phyloP scores from a whole-genome alignment of 345 rosid species.

The Microcos paniculata region DNA sequence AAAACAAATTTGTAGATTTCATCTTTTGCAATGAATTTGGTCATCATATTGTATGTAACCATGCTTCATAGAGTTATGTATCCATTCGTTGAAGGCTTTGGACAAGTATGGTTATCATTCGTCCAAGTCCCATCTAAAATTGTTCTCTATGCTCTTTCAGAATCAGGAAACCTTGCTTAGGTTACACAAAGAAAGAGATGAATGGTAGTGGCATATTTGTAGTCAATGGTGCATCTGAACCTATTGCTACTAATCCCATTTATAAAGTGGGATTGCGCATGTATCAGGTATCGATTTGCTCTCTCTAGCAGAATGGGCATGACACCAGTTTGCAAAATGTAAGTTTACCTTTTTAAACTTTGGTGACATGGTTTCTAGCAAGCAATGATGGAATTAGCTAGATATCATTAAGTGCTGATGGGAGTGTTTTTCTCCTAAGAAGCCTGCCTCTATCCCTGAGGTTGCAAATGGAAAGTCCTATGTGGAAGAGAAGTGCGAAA shows the following conservation, averaged over 20 bases:
- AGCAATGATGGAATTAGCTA: slow-evolving; percentile 75
- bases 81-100: not conserved
- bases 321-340: not conserved
- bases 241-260: slow-evolving; percentile 44
- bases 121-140: not conserved
- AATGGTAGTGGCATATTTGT: slow-evolving; percentile 82
- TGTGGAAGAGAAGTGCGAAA: too few species aligned
- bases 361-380: slow-evolving; percentile 38
- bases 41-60: too few species aligned
- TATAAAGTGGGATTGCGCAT: slow-evolving; percentile 56
- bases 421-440: slow-evolving; percentile 70
- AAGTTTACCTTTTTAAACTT: slow-evolving; percentile 9
- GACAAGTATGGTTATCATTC: not conserved
- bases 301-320: not conserved
- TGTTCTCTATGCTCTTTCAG: slow-evolving; percentile 9
- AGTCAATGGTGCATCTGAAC: slow-evolving; percentile 40
- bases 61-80: not conserved
- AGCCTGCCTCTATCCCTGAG: slow-evolving; percentile 66
- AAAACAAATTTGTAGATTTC: too few species aligned
- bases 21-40: too few species aligned
- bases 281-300: slow-evolving; percentile 55
- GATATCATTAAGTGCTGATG: slow-evolving; percentile 75
- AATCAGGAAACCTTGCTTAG: slow-evolving; percentile 90
- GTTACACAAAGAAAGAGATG: slow-evolving; percentile 79
- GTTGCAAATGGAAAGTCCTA: too few species aligned